Base-by-base conservation (phyloP, 306 rosid species). In the Acacia melanoxylon region DNA sequence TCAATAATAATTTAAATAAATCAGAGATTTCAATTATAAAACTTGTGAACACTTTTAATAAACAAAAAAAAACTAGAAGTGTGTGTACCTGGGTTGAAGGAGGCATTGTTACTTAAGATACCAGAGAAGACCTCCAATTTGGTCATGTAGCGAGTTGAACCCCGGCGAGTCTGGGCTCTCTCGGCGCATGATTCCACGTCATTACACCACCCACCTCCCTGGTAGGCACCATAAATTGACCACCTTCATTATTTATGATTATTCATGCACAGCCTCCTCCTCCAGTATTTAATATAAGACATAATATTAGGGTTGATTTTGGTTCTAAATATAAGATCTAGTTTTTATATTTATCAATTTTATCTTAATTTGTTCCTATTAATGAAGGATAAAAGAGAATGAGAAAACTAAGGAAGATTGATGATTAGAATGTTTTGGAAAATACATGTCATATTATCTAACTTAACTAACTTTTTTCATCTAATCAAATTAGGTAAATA, bases 141-240 rank as follows among this genome's bases (percentile, higher is more conserved):
- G 88, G 10, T 84, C 99, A 95, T 95, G 24, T 82, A 85, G 78
- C 80, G 85, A 19, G 99, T 89, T 19, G 99, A 95, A 51, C 99
- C 99, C 86, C 98, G 86, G 25, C 91, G 89, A 13, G 90, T 79
- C 4, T 66, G 35, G 33, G 99, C 98, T 83, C 99, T 91, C n/a
- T 86, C 97, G 65, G 86, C 85, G 87, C 99, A 95, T 71, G 99
- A 87, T 59, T 59, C 4, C 58, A 93, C 54, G 80, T 91, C 93
- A 75, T 95, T 93, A 89, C 98, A 95, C 99, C 99, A 95, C 75
- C 98, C 99, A 61, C 99, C 99, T 27, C 99, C 99, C 99, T 94
- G 81, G 4, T 15, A 81, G 11, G 44, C 37, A 48, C 72, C 66
- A 77, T 42, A 69, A 61, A 52, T 71, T 61, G 48, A 37, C 31